phyloP scores from a whole-genome alignment of 1,284 basidiomycete genomes.

The Mycena sp. region DNA sequence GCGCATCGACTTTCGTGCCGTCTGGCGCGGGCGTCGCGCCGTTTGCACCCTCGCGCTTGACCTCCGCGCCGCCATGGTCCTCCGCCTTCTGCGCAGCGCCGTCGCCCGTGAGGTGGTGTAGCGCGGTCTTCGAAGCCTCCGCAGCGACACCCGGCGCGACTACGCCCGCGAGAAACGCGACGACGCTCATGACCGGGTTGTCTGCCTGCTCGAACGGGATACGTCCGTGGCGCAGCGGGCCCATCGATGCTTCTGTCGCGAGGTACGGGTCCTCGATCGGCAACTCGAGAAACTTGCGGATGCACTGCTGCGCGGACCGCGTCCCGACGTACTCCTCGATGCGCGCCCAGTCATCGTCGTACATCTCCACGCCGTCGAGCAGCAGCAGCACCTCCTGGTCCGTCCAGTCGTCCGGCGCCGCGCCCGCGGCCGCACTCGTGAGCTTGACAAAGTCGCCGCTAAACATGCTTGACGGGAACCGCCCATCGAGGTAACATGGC shows the following conservation, averaged over 20 bases:
- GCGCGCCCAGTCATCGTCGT: constrained; percentile 95
- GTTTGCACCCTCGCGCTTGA: constrained; percentile 40
- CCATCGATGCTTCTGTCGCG: constrained; percentile 78
- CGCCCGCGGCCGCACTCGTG: constrained; percentile 59
- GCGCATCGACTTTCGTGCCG: constrained; percentile 54
- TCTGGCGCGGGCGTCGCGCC: constrained; percentile 43
- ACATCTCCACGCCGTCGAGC: constrained; percentile 97
- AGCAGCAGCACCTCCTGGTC: constrained; percentile 92
- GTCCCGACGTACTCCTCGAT: constrained; percentile 95
- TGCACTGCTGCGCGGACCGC: constrained; percentile 92
- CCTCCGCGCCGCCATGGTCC: constrained; percentile 42
- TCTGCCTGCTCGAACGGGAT: constrained; percentile 95
- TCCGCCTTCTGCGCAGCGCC: constrained; percentile 43
- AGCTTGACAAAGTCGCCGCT: constrained; percentile 98
- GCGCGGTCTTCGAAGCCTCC: constrained; percentile 91
- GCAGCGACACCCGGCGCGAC: constrained; percentile 93
- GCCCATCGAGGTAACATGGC: constrained; percentile 94
- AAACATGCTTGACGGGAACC: constrained; percentile 97
- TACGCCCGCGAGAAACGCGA: constrained; percentile 94
- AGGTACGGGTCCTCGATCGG: constrained; percentile 97
- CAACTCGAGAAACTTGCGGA: constrained; percentile 94
- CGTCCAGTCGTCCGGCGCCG: constrained; percentile 81
- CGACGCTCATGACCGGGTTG: constrained; percentile 98
- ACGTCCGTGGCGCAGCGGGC: constrained; percentile 81
- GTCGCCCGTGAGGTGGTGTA: constrained; percentile 80